Conservation (phyloP, 73 alveolate species). For the Loxodes magnus region DNA sequence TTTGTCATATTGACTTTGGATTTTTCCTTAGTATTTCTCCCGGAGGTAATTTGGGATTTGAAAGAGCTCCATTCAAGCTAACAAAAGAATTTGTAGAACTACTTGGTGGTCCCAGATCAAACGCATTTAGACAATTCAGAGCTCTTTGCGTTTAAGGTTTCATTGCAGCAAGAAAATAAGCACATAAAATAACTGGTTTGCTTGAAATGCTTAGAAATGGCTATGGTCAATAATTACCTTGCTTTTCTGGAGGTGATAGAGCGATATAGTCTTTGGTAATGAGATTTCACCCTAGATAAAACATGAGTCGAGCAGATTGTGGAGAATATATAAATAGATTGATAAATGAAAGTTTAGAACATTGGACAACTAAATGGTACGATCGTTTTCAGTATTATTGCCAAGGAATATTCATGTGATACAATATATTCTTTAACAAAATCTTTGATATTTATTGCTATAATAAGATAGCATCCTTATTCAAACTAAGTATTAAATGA, state of each 20-base stretch:
- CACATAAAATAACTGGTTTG: conserved; percentile 43
- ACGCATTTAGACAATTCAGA: conserved; percentile 62
- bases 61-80: conserved; percentile 91
- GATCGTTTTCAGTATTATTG: conserved; percentile 72
- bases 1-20: conserved; percentile 97
- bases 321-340: conserved; percentile 57
- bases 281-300: conserved; percentile 27
- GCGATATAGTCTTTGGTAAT: conserved; percentile 26
- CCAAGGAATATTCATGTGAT: conserved; percentile 50
- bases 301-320: conserved; percentile 41
- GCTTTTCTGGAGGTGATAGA: conserved; percentile 34
- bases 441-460: too few relatives aligned
- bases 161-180: conserved; percentile 64
- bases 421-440: not conserved
- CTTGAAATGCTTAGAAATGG: conserved; percentile 37
- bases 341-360: conserved; percentile 38
- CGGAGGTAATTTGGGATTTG: conserved; percentile 85
- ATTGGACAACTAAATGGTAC: conserved; percentile 81
- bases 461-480: too few relatives aligned
- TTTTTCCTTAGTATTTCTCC: conserved; percentile 91
- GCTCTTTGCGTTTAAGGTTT: conserved; percentile 67
- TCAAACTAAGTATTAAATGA: too few relatives aligned
- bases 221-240: conserved; percentile 33
- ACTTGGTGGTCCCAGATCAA: conserved; percentile 84
- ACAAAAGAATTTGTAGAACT: conserved; percentile 83